These are phyloP conservation scores for Lipomyces yamadae DNA, from an alignment of 805 yeast genomes.

Conservation along the genomic window DNA sequence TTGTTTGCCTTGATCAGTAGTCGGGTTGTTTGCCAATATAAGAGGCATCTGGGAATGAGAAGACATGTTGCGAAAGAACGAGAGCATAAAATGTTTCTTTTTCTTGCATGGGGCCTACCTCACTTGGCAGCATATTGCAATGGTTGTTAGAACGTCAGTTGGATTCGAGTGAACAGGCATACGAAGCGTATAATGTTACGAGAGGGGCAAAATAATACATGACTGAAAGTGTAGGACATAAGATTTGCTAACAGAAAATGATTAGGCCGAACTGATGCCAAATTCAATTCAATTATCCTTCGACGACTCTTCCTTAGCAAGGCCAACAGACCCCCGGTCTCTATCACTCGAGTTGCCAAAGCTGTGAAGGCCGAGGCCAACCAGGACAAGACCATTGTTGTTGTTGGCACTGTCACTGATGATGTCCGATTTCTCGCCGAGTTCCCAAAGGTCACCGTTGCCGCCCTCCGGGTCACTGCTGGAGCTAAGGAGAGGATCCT, in stretches of 20 bases:
- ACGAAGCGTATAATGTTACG: background rate
- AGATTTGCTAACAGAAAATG: background rate
- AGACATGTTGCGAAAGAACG: background rate
- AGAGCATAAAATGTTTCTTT: background rate
- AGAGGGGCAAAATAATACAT: background rate
- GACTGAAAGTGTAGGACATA: background rate
- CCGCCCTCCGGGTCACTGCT: slow-evolving; percentile 99
- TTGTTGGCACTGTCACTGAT: slow-evolving; percentile 99
- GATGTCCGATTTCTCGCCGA: slow-evolving; percentile 85
- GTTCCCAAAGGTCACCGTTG: slow-evolving; percentile 96
- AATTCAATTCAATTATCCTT: slow-evolving; percentile 98
- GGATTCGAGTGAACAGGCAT: background rate
- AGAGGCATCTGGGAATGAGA: background rate
- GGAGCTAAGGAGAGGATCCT: slow-evolving; percentile 97
- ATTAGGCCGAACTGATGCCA: slow-evolving; percentile 91
- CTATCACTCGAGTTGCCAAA: slow-evolving; percentile 86
- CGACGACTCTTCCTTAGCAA: slow-evolving; percentile 94
- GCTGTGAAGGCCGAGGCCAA: slow-evolving; percentile 84
- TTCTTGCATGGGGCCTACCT: too few relatives aligned
- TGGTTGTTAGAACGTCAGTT: background rate
- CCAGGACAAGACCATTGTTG: slow-evolving; percentile 89
- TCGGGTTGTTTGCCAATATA: background rate
- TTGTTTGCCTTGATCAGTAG: background rate
- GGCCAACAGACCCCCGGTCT: slow-evolving; percentile 99
- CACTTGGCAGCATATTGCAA: too few relatives aligned